A percentile compares a stretch with the other conserved stretches of the same genome.
Conservation (phyloP, 192 early-diverging fungal genomes). For the Podila minutissima region DNA sequence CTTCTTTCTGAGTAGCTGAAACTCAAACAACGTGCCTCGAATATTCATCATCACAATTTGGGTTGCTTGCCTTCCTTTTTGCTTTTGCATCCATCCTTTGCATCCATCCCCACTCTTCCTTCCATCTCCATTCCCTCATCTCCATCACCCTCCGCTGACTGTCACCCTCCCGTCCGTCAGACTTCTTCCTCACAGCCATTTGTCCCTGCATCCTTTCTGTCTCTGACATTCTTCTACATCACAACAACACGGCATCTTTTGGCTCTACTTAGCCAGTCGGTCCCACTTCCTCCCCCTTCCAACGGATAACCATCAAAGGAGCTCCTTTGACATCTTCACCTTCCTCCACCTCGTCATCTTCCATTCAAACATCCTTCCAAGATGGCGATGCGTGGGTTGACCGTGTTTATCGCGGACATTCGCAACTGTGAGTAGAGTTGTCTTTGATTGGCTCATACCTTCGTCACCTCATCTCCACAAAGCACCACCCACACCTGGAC, state of each 20-base stretch:
- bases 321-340: background rate
- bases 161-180: too few species aligned
- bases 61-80: too few species aligned
- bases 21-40: too few species aligned
- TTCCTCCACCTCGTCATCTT: background rate
- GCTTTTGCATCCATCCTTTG: too few species aligned
- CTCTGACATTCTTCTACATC: too few species aligned
- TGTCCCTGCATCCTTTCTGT: background rate
- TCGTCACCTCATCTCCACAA: background rate
- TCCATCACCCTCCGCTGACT: too few species aligned
- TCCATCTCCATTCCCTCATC: too few species aligned
- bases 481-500: background rate
- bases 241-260: too few species aligned
- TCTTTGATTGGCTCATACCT: background rate
- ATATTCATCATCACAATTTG: too few species aligned
- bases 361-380: constrained; percentile 1
- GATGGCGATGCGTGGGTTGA: constrained; percentile 86
- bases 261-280: too few species aligned
- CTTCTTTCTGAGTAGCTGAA: too few species aligned
- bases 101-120: too few species aligned
- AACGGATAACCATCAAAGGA: constrained; percentile 12
- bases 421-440: constrained; percentile 87
- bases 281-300: background rate
- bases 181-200: background rate
- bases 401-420: constrained; percentile 97